Conservation (phyloP, 2,329 filamentous ascomycete genomes). For the Boeremia lycopersici region DNA sequence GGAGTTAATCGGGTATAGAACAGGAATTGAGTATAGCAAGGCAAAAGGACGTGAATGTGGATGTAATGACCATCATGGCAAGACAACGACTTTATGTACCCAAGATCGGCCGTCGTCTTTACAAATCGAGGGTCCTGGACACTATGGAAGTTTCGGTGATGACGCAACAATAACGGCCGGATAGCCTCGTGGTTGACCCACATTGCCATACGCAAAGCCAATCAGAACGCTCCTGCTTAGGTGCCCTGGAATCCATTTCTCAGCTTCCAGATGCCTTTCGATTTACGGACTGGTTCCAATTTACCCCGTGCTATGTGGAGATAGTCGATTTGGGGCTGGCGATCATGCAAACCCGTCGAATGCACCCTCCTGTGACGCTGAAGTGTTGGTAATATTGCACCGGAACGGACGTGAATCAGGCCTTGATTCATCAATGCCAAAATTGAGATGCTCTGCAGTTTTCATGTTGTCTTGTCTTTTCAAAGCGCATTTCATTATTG, state of each 20-base stretch:
- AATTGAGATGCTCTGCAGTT: not conserved
- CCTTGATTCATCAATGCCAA: not conserved
- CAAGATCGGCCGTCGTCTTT: slow-evolving; percentile 4
- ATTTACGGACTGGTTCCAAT: too few relatives aligned
- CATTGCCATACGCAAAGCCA: not conserved
- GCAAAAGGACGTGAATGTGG: not conserved
- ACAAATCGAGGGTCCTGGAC: slow-evolving; percentile 19
- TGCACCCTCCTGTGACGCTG: not conserved
- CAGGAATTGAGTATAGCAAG: not conserved
- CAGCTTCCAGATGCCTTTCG: slow-evolving; percentile 10
- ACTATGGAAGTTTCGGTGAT: slow-evolving; percentile 12
- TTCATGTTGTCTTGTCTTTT: not conserved
- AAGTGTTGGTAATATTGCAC: not conserved
- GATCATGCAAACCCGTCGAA: not conserved
- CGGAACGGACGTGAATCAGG: not conserved
- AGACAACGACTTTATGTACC: slow-evolving; percentile 15
- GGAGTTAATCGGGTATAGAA: not conserved
- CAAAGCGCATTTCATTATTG: not conserved
- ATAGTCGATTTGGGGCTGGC: not conserved
- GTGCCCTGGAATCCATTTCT: slow-evolving; percentile 13
- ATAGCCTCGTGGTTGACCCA: slow-evolving; percentile 7
- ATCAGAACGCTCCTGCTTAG: not conserved
- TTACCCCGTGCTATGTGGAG: slow-evolving; percentile 8
- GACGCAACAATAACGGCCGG: slow-evolving; percentile 28
- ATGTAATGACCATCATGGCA: not conserved